Evolutionary conservation across 306 rosid species (phyloP).

Genomic region (Gastrolobium villosum): DNA sequence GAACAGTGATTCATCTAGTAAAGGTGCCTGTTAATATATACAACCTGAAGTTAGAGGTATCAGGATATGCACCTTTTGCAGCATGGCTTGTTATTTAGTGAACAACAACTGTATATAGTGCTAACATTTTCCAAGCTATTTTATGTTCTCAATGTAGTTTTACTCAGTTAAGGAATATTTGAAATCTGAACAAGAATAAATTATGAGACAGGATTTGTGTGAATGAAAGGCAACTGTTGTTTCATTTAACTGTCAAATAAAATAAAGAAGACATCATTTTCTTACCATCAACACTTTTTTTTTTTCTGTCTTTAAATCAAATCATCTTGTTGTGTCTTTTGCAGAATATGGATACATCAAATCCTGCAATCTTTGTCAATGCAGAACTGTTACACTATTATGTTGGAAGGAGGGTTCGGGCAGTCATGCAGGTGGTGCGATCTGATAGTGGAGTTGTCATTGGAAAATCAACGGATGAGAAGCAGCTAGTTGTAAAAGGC

Average conservation of each 20-base stretch:
- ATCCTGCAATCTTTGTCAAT: slow-evolving; percentile 84
- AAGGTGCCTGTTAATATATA: background rate
- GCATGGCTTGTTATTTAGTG: background rate
- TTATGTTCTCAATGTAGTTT: slow-evolving; percentile 17
- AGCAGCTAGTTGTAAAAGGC: slow-evolving; percentile 73
- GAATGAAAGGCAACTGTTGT: slow-evolving; percentile 16
- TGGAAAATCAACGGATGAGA: slow-evolving; percentile 86
- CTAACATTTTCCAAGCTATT: slow-evolving; percentile 4
- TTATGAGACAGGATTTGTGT: slow-evolving; percentile 2
- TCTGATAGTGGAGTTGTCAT: slow-evolving; percentile 62
- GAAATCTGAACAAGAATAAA: slow-evolving; percentile 26
- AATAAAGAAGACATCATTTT: slow-evolving; percentile 13
- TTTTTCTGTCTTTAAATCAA: background rate
- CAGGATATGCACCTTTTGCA: slow-evolving; percentile 14
- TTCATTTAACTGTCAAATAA: slow-evolving; percentile 6
- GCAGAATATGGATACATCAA: slow-evolving; percentile 83
- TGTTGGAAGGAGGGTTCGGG: slow-evolving; percentile 80
- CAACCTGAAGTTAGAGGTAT: slow-evolving; percentile 17
- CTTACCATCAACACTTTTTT: background rate
- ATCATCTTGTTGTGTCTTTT: slow-evolving; percentile 39
- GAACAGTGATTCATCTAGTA: background rate
- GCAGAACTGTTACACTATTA: slow-evolving; percentile 69
- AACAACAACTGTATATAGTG: slow-evolving; percentile 2
- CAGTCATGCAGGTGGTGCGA: slow-evolving; percentile 73
- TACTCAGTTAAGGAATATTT: slow-evolving; percentile 5